phyloP scores from a whole-genome alignment of 495 filamentous ascomycete genomes.

The Coniosporium apollinis region DNA sequence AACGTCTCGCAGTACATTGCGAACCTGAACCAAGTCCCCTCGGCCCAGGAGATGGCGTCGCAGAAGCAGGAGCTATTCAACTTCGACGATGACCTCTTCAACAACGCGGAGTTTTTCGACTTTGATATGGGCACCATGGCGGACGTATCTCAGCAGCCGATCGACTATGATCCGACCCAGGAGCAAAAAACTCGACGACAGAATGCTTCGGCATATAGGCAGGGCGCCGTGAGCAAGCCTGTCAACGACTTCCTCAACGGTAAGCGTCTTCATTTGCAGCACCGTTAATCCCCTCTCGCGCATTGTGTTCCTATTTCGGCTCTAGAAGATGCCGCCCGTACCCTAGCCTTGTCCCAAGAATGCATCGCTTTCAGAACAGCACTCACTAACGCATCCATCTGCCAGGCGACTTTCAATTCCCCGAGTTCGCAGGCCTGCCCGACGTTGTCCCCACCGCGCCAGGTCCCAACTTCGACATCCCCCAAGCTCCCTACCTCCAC shows the following conservation, averaged over 20 bases:
- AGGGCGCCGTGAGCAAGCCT: conserved; percentile 1
- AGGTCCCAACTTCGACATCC: conserved; percentile 7
- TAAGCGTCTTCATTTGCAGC: too few species aligned
- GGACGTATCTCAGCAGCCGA: conserved; percentile 11
- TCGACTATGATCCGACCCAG: conserved; percentile 11
- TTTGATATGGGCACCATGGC: conserved; percentile 46
- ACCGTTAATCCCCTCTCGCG: too few species aligned
- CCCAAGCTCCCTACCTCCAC: too few species aligned
- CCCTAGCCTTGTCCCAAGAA: too few species aligned
- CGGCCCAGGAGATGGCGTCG: conserved; percentile 45
- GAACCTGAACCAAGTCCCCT: conserved; percentile 63
- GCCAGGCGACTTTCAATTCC: conserved; percentile 19
- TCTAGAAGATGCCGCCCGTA: too few species aligned
- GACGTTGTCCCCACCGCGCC: conserved; percentile 1
- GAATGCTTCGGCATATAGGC: conserved; percentile 6
- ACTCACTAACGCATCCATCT: conserved; percentile 15
- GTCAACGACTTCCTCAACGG: conserved; percentile 4
- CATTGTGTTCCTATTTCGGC: too few species aligned
- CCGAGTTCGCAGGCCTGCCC: conserved; percentile 13
- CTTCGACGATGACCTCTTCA: conserved; percentile 68
- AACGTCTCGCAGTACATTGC: conserved; percentile 82
- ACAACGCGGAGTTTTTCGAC: conserved; percentile 86
- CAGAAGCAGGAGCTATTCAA: conserved; percentile 43
- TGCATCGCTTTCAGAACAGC: too few species aligned
- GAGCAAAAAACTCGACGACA: conserved; percentile 4